These are phyloP conservation scores for Asparagopsis taxiformis DNA, from an alignment of 31 red algal species.

Conservation along the genomic window DNA sequence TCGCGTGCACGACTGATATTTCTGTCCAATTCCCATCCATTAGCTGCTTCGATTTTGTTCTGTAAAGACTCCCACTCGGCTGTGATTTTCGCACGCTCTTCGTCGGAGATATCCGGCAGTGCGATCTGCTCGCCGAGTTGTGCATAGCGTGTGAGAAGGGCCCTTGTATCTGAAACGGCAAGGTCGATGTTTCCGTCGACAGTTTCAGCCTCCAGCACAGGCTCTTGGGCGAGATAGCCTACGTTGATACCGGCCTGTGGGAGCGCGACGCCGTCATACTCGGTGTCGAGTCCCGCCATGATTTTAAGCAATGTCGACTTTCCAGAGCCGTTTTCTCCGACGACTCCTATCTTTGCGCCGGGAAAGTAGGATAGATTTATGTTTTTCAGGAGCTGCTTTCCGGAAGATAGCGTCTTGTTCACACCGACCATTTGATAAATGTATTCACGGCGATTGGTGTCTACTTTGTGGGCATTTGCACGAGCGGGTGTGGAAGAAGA, in stretches of 20 bases:
- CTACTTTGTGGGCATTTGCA: slow-evolving; percentile 58
- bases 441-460: slow-evolving; percentile 86
- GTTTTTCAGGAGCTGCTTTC: slow-evolving; percentile 90
- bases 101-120: slow-evolving; percentile 9
- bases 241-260: slow-evolving; percentile 62
- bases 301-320: slow-evolving; percentile 88
- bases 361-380: slow-evolving; percentile 83
- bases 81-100: slow-evolving; percentile 48
- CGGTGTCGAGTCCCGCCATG: slow-evolving; percentile 87
- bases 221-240: slow-evolving; percentile 91
- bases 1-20: slow-evolving; percentile 75
- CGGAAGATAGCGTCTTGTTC: slow-evolving; percentile 56
- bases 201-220: slow-evolving; percentile 77
- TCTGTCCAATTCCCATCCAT: slow-evolving; percentile 86
- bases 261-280: slow-evolving; percentile 85
- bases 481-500: slow-evolving; percentile 21
- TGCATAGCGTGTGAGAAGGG: slow-evolving; percentile 30
- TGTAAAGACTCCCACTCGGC: slow-evolving; percentile 65
- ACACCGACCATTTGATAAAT: slow-evolving; percentile 87
- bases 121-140: slow-evolving; percentile 44
- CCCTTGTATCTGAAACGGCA: slow-evolving; percentile 44
- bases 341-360: slow-evolving; percentile 94
- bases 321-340: slow-evolving; percentile 89
- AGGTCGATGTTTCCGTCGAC: slow-evolving; percentile 69
- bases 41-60: slow-evolving; percentile 76